A percentile compares a stretch with the other conserved stretches of the same genome.
Conservation (phyloP, 2,329 filamentous ascomycete genomes). For the Colletotrichum tropicicola region DNA sequence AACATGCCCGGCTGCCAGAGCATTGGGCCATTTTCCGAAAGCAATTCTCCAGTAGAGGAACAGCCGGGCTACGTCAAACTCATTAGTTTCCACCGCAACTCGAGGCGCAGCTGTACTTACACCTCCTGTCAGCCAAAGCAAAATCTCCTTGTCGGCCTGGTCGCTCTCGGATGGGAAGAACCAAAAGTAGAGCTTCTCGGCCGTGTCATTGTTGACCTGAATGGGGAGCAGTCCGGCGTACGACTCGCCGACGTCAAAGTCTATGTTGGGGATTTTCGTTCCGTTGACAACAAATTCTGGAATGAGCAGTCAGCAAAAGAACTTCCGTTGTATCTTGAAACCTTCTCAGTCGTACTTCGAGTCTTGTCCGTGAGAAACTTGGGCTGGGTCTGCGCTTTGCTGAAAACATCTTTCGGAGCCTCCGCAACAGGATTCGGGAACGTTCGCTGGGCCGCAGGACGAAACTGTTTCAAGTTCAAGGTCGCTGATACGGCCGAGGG, state of each 20-base stretch:
- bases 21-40: slow-evolving; percentile 83
- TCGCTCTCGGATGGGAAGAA: slow-evolving; percentile 69
- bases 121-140: slow-evolving; percentile 69
- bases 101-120: slow-evolving; percentile 39
- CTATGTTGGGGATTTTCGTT: slow-evolving; percentile 70
- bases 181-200: slow-evolving; percentile 72
- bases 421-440: background rate
- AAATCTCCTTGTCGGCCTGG: slow-evolving; percentile 62
- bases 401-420: background rate
- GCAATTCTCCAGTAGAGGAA: slow-evolving; percentile 71
- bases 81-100: background rate
- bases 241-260: slow-evolving; percentile 74
- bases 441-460: background rate
- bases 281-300: slow-evolving; percentile 72
- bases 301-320: background rate
- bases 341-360: slow-evolving; percentile 7
- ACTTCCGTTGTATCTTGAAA: accelerated
- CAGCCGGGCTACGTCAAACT: slow-evolving; percentile 59
- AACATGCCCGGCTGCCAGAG: slow-evolving; percentile 76
- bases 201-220: slow-evolving; percentile 45
- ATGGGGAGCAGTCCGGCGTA: slow-evolving; percentile 72
- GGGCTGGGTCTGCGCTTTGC: slow-evolving; percentile 33
- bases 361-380: slow-evolving; percentile 32
- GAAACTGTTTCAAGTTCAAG: slow-evolving; percentile 27
- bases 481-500: slow-evolving; percentile 16